phyloP scores from a whole-genome alignment of 129 eudicot genomes.

The Pulicaria dysenterica region DNA sequence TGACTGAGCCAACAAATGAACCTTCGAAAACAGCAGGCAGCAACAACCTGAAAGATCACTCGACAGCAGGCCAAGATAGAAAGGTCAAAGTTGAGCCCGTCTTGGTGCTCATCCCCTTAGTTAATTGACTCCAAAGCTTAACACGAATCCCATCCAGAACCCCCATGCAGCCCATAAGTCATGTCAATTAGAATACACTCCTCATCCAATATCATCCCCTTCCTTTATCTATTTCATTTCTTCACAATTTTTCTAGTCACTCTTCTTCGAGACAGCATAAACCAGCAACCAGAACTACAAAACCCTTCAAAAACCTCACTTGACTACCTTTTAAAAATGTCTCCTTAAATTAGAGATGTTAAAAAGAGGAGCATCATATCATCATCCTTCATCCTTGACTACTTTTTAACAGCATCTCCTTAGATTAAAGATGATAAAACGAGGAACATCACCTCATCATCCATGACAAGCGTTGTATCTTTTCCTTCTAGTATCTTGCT shows the following conservation, averaged over 20 bases:
- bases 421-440: too few relatives aligned
- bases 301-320: constrained; percentile 15
- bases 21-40: too few relatives aligned
- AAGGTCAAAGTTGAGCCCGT: background rate
- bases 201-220: background rate
- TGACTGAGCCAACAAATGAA: too few relatives aligned
- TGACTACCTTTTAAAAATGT: background rate
- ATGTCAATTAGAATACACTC: background rate
- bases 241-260: background rate
- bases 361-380: too few relatives aligned
- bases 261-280: background rate
- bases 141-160: background rate
- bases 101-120: background rate
- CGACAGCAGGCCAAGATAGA: constrained; percentile 8
- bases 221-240: constrained; percentile 1
- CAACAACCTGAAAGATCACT: background rate
- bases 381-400: too few relatives aligned
- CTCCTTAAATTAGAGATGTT: too few relatives aligned
- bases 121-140: background rate
- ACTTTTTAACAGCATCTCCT: too few relatives aligned
- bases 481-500: too few relatives aligned
- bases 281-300: background rate
- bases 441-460: too few relatives aligned
- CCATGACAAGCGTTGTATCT: too few relatives aligned
- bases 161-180: background rate